phyloP scores from a whole-genome alignment of 2,329 filamentous ascomycete genomes.

The Beauveria asiatica region DNA sequence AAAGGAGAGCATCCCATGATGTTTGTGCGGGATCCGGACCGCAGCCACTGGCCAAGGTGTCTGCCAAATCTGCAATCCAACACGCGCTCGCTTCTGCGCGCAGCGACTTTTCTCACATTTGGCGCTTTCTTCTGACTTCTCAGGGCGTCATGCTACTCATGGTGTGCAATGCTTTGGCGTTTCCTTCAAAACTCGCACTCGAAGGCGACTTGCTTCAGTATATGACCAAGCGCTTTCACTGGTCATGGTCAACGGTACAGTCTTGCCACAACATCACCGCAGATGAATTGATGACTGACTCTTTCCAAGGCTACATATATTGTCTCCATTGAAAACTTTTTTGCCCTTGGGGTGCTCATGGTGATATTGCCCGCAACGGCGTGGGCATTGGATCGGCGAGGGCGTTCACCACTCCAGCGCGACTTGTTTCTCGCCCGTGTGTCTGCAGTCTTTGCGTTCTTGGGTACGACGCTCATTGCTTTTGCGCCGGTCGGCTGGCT shows the following conservation, averaged over 20 bases:
- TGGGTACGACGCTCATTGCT: conserved; percentile 30
- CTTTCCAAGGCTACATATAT: conserved; percentile 30
- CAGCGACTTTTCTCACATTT: conserved; percentile 26
- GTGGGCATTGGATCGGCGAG: conserved; percentile 22
- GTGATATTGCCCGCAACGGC: conserved; percentile 29
- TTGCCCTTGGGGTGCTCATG: conserved; percentile 30
- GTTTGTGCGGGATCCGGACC: background rate
- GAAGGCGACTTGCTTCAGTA: conserved; percentile 40
- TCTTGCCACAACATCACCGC: background rate
- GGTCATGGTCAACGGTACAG: conserved; percentile 36
- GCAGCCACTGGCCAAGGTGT: background rate
- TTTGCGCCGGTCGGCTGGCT: conserved; percentile 27
- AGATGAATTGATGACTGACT: conserved; percentile 5
- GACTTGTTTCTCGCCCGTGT: conserved; percentile 33
- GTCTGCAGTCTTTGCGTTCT: conserved; percentile 22
- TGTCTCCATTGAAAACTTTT: conserved; percentile 28
- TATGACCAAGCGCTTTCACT: conserved; percentile 40
- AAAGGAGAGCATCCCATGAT: conserved; percentile 2
- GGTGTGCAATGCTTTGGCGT: conserved; percentile 21
- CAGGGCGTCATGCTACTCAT: conserved; percentile 30
- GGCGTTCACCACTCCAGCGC: conserved; percentile 25
- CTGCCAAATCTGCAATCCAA: conserved; percentile 6
- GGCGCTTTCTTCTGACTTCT: conserved; percentile 32
- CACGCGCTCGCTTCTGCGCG: conserved; percentile 20
- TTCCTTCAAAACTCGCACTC: conserved; percentile 23